Conservation (phyloP, 192 early-diverging fungal genomes). For the Umbelopsis sp. region DNA sequence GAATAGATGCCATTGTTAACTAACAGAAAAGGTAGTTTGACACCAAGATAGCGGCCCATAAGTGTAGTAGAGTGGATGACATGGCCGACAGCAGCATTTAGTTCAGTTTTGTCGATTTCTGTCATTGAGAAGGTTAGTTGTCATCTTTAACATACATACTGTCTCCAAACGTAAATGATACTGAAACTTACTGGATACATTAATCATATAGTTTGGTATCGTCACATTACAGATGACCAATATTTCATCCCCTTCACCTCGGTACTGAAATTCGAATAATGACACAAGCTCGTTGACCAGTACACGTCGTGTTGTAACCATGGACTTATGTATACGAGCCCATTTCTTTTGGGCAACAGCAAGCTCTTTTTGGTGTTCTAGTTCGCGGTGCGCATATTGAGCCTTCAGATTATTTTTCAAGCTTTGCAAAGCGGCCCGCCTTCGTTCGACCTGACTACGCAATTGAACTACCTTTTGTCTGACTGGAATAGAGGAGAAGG, state of each 20-base stretch:
- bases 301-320: slow-evolving; percentile 44
- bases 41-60: slow-evolving; percentile 52
- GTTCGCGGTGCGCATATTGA: not conserved
- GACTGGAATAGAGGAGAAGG: not conserved
- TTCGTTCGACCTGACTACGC: slow-evolving; percentile 5
- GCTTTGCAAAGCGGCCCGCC: not conserved
- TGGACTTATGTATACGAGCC: slow-evolving; percentile 43
- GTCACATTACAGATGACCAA: slow-evolving; percentile 23
- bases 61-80: slow-evolving; percentile 52
- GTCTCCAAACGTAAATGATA: not conserved
- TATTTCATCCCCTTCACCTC: slow-evolving; percentile 26
- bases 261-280: slow-evolving; percentile 46
- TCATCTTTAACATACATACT: not conserved
- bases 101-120: slow-evolving; percentile 37
- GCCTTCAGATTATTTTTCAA: not conserved
- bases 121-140: not conserved
- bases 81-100: slow-evolving; percentile 57
- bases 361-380: not conserved
- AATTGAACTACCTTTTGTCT: not conserved
- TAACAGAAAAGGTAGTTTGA: slow-evolving; percentile 51
- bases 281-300: slow-evolving; percentile 51
- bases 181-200: slow-evolving; percentile 30
- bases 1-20: slow-evolving; percentile 24
- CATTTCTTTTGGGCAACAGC: slow-evolving; percentile 21
- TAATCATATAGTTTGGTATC: slow-evolving; percentile 25